Evolutionary conservation across 1,139 yeast species (phyloP).

Genomic region (Hyphopichia burtonii): DNA sequence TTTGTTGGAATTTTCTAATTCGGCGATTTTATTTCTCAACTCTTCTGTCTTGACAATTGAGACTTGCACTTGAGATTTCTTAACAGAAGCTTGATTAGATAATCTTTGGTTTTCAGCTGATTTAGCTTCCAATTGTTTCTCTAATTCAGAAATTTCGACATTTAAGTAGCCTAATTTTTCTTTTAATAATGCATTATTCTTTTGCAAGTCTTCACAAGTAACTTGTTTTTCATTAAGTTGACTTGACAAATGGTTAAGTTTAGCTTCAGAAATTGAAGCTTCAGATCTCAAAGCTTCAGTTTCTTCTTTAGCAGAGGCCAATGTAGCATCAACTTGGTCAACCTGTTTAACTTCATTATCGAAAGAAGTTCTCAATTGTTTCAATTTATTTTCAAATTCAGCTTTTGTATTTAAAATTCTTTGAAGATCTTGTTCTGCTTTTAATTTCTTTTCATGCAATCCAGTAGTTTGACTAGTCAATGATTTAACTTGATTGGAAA

Average conservation of each 20-base stretch:
- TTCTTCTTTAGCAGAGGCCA: conserved; percentile 63
- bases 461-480: conserved; percentile 71
- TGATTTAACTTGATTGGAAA: conserved; percentile 81
- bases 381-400: conserved; percentile 70
- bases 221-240: conserved; percentile 64
- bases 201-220: conserved; percentile 63
- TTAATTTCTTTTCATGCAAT: conserved; percentile 66
- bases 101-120: conserved; percentile 58
- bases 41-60: conserved; percentile 56
- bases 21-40: conserved; percentile 28
- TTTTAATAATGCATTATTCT: conserved; percentile 61
- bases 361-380: conserved; percentile 65
- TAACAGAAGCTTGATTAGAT: conserved; percentile 61
- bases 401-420: conserved; percentile 62
- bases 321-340: conserved; percentile 61
- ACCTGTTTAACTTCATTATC: conserved; percentile 79
- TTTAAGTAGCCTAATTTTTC: conserved; percentile 67
- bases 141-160: conserved; percentile 62
- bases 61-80: conserved; percentile 67
- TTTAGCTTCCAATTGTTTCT: conserved; percentile 52
- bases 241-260: conserved; percentile 66
- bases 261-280: conserved; percentile 78
- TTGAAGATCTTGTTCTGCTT: conserved; percentile 74
- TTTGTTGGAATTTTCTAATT: conserved; percentile 23
- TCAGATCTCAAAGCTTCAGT: conserved; percentile 74